Base-by-base conservation (phyloP, 2,329 filamentous ascomycete genomes). In the Nothophoma quercina region DNA sequence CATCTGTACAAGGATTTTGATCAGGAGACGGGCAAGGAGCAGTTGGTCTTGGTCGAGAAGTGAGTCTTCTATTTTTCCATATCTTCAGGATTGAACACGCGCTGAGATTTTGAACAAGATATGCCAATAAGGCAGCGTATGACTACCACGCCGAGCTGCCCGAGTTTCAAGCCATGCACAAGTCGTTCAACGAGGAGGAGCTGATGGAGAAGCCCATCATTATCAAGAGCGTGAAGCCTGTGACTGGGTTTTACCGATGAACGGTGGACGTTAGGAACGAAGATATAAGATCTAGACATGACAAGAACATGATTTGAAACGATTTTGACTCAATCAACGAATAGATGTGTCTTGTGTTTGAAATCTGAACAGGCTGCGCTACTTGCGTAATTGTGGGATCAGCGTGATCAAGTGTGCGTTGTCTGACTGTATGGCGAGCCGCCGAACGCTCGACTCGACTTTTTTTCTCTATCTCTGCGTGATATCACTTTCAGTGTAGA, bases 1-100 rank as follows among this genome's bases (percentile, higher is more conserved):
- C 43, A 47, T 29, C 32, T 47, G 9, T 47, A 47, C 43, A 47
- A 47, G 23, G 43, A 47, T 15, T 47, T 47, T 23, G 43, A 47
- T 15, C 32, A 25, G 30, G 43, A 39, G 30, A 15, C 13, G 12
- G 43, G 43, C 19, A 33, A 47, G n/a, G 43, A 47, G 30, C 25
- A 47, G 21, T 33, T 47, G 10, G 43, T 47, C 9, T 23, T 47
- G 9, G 43, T 47, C 15, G 43, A 47, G 21, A 47, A 47, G 43
- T 47, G 21, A 7, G 43, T 28, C 15, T 16, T 16, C 13, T 6
- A n/a, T 19, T 35, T 25, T 7, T 19, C 8, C 21, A 10, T 5
- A 26, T 30, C 5, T 23, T 36, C 10, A 23, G 9, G 18, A 22
- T 23, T 38, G 21, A 35, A 9, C 23, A 21, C 13, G 19, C 19